These are phyloP conservation scores for Ceratocystis diversiconidia DNA, from an alignment of 2,329 filamentous ascomycete genomes.

Conservation along the genomic window DNA sequence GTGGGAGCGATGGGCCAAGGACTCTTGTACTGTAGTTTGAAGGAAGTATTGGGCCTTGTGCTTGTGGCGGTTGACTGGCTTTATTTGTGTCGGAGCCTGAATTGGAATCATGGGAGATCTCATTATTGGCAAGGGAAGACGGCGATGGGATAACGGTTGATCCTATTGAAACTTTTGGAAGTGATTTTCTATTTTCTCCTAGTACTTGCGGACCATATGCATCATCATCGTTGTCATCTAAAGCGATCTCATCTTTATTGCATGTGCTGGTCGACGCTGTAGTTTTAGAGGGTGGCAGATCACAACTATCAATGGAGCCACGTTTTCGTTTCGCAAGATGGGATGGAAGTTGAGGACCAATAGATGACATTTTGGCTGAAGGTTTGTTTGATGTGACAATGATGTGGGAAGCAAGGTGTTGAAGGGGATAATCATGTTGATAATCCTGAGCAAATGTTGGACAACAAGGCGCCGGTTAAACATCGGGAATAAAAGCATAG, in stretches of 20 bases:
- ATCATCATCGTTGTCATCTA: slow-evolving; percentile 24
- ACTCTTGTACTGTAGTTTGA: slow-evolving; percentile 20
- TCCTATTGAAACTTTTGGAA: too few relatives aligned
- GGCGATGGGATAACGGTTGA: background rate
- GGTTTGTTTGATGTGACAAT: background rate
- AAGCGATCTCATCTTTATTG: slow-evolving; percentile 28
- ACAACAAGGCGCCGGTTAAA: background rate
- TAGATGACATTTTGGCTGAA: slow-evolving; percentile 43
- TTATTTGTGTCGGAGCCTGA: slow-evolving; percentile 24
- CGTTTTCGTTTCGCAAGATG: slow-evolving; percentile 52
- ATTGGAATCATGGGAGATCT: slow-evolving; percentile 21
- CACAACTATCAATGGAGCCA: slow-evolving; percentile 30
- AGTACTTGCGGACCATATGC: background rate
- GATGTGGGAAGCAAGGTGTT: background rate
- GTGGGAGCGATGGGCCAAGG: slow-evolving; percentile 19
- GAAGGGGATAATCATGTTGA: background rate
- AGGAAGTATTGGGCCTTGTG: slow-evolving; percentile 23
- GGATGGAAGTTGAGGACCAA: slow-evolving; percentile 56
- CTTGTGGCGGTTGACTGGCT: slow-evolving; percentile 22
- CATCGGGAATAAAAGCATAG: background rate
- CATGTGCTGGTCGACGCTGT: slow-evolving; percentile 20
- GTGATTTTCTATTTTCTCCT: background rate
- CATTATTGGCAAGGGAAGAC: background rate
- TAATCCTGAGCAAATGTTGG: background rate
- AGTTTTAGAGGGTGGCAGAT: slow-evolving; percentile 32